Base-by-base conservation (phyloP, 2,329 filamentous ascomycete species). In the Pseudogymnoascus sp. region DNA sequence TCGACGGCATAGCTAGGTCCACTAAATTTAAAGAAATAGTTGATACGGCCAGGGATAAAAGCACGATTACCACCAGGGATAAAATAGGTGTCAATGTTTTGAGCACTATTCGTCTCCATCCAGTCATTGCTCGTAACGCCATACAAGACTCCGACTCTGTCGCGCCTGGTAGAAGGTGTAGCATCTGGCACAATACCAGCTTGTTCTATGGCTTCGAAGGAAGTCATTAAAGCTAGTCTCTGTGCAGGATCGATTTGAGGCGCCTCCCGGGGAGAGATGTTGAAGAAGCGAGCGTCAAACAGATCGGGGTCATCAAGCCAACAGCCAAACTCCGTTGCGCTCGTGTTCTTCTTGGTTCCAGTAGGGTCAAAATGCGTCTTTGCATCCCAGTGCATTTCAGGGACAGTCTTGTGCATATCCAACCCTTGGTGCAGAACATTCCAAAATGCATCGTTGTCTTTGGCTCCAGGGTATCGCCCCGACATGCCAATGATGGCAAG, bases 401-500 rank as follows among this genome's bases (percentile, higher is more conserved):
- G 88, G 5, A 79, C 71, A 63, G 81, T 80, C 63, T 83, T 80
- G 70, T 90, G 87, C 31, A 90, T 88, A 71, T 91, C 88, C 5
- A 90, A 80, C 10, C 89, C 89, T 72, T 88, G 85, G 71, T 86
- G 83, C n/a, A 92, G 79, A 2, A 92, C 77, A 63, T 90, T 84
- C 89, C 89, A 92, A 29, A 92, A 82, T 61, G 83, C 82, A 63
- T 91, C 86, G 63, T 85, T 81, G 69, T 81, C 87, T 11, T 84
- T 86, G 58, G 88, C 86, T 66, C 87, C 85, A 1, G 89, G 89
- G 72, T 90, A 92, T 59, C 89, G 82, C 59, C 89, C 88, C 44
- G 89, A 83, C 82, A 91, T 89, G 59, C 91, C 91, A 35, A 95
- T 87, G 64, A 96, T 92, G 62, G 91, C 91, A 64, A 96, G 83